Conservation (phyloP, 257 asterid genomes). For the Echites panduratus region DNA sequence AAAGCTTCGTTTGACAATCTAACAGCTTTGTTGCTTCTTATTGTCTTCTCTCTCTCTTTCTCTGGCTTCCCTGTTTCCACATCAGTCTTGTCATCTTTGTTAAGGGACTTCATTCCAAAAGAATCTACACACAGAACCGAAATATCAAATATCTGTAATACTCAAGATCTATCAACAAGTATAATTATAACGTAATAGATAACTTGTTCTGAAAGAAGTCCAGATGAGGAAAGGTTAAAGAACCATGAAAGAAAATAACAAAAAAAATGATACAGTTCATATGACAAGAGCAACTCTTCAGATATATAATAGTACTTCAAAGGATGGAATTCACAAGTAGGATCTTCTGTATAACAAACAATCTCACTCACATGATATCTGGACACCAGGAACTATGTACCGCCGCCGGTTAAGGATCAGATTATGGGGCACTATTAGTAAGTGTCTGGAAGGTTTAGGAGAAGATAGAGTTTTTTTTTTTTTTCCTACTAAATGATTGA, state of each 20-base stretch:
- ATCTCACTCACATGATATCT: too few relatives aligned
- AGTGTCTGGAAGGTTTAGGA: too few relatives aligned
- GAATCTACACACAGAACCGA: constrained; percentile 32
- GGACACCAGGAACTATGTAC: too few relatives aligned
- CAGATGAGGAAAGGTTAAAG: not conserved
- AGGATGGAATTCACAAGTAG: too few relatives aligned
- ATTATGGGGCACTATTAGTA: too few relatives aligned
- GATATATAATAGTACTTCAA: not conserved
- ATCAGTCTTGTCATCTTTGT: constrained; percentile 45
- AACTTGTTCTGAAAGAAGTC: not conserved
- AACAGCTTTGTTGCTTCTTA: constrained; percentile 35
- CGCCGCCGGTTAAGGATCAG: too few relatives aligned
- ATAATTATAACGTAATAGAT: not conserved
- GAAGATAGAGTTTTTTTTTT: too few relatives aligned
- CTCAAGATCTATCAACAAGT: not conserved
- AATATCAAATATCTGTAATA: constrained; percentile 11
- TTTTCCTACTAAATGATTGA: too few relatives aligned
- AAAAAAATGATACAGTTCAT: not conserved
- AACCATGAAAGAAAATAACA: not conserved
- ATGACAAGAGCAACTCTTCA: not conserved
- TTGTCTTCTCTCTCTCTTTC: constrained; percentile 43
- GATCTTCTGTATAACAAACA: too few relatives aligned
- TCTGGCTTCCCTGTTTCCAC: constrained; percentile 55
- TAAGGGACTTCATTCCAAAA: constrained; percentile 43
- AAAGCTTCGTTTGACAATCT: constrained; percentile 56